Conservation (phyloP, 805 yeast species). For the Monosporozyma servazzii region DNA sequence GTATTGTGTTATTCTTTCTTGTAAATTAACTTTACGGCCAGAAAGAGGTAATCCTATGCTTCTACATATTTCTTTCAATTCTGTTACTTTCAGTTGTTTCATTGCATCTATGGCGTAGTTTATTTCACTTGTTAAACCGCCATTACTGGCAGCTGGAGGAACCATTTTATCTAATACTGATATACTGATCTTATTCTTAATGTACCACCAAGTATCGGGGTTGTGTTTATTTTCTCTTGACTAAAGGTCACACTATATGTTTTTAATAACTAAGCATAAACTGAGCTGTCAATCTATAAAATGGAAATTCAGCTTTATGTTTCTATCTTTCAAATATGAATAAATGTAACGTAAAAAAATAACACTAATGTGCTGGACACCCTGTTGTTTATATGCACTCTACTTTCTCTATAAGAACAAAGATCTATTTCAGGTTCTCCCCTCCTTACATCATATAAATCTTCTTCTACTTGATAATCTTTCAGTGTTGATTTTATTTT, state of each 20-base stretch:
- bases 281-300: neutral
- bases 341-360: neutral
- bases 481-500: neutral
- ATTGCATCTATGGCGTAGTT: conserved; percentile 28
- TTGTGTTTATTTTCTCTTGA: too few species aligned
- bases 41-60: conserved; percentile 38
- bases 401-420: neutral
- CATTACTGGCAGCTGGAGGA: conserved; percentile 7
- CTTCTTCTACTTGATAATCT: neutral
- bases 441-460: neutral
- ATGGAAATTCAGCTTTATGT: neutral
- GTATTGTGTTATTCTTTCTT: conserved; percentile 43
- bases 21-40: conserved; percentile 57
- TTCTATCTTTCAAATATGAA: neutral
- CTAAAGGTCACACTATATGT: too few species aligned
- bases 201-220: neutral
- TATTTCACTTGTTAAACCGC: conserved; percentile 25
- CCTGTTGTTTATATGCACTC: neutral
- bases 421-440: neutral
- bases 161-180: neutral
- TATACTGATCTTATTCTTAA: neutral
- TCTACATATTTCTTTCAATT: conserved; percentile 45
- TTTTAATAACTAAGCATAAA: too few species aligned
- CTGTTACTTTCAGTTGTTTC: conserved; percentile 38
- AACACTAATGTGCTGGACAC: neutral